These are phyloP conservation scores for Penicillium sp. DNA, from an alignment of 2,329 filamentous ascomycete species.

Conservation along the genomic window DNA sequence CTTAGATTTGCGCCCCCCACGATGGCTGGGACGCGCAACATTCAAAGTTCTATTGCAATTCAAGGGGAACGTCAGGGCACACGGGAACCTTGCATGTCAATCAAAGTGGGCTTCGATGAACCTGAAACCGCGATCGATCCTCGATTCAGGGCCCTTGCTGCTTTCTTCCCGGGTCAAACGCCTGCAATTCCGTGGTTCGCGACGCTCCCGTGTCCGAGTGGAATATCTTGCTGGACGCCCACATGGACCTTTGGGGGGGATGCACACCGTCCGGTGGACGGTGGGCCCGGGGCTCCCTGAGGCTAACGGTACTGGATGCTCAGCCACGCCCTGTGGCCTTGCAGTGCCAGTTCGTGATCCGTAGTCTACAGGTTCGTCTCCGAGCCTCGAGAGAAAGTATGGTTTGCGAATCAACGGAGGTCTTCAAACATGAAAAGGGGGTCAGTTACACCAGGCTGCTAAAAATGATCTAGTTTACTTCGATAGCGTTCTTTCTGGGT, in stretches of 20 bases:
- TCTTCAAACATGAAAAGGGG: not conserved
- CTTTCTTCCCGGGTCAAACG: not conserved
- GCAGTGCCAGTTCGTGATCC: not conserved
- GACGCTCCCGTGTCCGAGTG: not conserved
- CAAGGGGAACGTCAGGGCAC: not conserved
- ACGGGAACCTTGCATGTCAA: slow-evolving; percentile 2
- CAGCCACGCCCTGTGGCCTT: not conserved
- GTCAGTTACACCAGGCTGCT: not conserved
- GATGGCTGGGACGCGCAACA: not conserved
- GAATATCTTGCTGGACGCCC: not conserved
- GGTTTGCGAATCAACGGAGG: not conserved
- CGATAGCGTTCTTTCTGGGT: not conserved
- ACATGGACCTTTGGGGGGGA: not conserved
- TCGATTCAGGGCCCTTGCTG: slow-evolving; percentile 7
- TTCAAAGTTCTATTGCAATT: not conserved
- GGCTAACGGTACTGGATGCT: not conserved
- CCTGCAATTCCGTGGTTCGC: not conserved
- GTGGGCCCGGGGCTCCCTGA: not conserved
- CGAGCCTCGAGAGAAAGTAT: not conserved
- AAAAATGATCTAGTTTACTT: not conserved
- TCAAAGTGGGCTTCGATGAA: not conserved
- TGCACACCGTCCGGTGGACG: not conserved
- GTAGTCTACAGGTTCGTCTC: not conserved
- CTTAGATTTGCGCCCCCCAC: not conserved
- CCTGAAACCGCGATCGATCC: slow-evolving; percentile 4